Percentiles rank a stretch among this genome's conserved stretches.
These are phyloP conservation scores for Malus hybrid DNA, from an alignment of 331 rosid species.

Conservation along the genomic window DNA sequence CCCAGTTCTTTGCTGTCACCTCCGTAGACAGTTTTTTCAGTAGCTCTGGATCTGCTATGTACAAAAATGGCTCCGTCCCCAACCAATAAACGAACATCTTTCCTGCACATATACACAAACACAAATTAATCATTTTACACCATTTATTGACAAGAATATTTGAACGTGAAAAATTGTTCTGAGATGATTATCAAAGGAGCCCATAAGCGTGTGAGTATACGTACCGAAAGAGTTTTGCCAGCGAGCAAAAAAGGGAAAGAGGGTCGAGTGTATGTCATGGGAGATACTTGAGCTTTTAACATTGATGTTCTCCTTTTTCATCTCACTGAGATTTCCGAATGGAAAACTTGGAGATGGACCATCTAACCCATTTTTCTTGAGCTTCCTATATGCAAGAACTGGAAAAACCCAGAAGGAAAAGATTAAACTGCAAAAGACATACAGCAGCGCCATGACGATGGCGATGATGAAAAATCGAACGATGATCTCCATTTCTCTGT, in stretches of 20 bases:
- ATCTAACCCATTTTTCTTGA: constrained; percentile 55
- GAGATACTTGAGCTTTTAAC: not conserved
- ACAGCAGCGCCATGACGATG: constrained; percentile 3
- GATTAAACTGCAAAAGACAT: constrained; percentile 18
- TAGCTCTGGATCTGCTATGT: constrained; percentile 65
- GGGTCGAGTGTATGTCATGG: constrained; percentile 65
- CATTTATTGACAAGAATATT: no score
- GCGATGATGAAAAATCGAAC: not conserved
- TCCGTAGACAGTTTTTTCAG: constrained; percentile 53
- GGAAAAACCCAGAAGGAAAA: constrained; percentile 66
- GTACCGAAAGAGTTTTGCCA: constrained; percentile 74
- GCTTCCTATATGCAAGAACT: constrained; percentile 24
- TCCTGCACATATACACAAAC: constrained; percentile 33
- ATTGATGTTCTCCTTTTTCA: constrained; percentile 31
- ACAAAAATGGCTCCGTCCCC: constrained; percentile 84
- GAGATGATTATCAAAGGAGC: no score
- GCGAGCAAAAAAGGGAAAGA: constrained; percentile 62
- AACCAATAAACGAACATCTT: constrained; percentile 73
- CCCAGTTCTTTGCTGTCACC: constrained; percentile 74
- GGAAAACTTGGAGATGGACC: constrained; percentile 83
- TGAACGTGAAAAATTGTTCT: no score
- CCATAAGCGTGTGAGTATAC: not conserved
- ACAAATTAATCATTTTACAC: not conserved
- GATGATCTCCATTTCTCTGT: constrained; percentile 16
- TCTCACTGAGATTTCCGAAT: constrained; percentile 59